These are phyloP conservation scores for Sugiyamaella castrensis DNA, from an alignment of 1,139 yeast species.

Conservation along the genomic window DNA sequence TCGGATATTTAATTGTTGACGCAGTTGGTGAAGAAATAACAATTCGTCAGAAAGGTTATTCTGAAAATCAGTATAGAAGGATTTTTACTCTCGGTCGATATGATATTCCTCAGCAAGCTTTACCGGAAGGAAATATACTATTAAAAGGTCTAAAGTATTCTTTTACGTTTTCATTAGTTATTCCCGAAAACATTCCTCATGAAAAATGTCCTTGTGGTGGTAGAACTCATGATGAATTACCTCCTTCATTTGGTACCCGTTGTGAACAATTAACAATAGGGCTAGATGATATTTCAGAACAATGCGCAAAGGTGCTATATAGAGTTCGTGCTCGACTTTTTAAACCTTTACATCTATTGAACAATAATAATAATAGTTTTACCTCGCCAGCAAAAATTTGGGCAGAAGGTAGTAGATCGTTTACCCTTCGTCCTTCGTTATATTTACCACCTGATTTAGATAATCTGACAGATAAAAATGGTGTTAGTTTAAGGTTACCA, in stretches of 20 bases:
- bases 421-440: conserved; percentile 12
- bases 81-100: conserved; percentile 19
- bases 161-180: conserved; percentile 21
- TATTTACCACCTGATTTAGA: conserved; percentile 10
- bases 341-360: conserved; percentile 8
- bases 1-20: conserved; percentile 15
- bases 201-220: conserved; percentile 16
- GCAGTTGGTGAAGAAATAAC: conserved; percentile 19
- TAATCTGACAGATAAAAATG: conserved; percentile 8
- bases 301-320: conserved; percentile 19
- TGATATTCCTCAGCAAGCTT: conserved; percentile 18
- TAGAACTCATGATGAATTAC: conserved; percentile 6
- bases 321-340: conserved; percentile 22
- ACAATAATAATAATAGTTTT: not conserved
- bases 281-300: conserved; percentile 14
- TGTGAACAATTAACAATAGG: conserved; percentile 3
- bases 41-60: conserved; percentile 11
- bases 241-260: conserved; percentile 14
- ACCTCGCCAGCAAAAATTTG: conserved; percentile 1
- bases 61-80: conserved; percentile 13
- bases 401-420: conserved; percentile 8
- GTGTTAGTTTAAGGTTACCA: conserved; percentile 4
- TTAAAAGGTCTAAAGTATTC: conserved; percentile 21
- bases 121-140: conserved; percentile 20
- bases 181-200: conserved; percentile 20